phyloP scores from a whole-genome alignment of 2,329 filamentous ascomycete genomes.

The Scedosporium aurantiacum region DNA sequence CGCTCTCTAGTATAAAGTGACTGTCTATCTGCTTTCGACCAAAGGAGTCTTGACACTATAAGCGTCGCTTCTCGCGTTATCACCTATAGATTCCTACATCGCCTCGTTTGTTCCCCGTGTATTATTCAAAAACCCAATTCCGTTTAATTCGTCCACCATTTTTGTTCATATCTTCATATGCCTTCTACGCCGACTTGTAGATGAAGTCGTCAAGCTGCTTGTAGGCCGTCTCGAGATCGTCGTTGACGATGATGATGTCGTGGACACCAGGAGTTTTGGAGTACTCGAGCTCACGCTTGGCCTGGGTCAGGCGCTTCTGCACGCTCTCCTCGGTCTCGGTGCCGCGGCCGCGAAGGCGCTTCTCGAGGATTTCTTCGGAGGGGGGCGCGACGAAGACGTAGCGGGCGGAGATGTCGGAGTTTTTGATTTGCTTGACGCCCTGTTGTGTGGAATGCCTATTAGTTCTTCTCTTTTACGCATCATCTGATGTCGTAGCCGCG shows the following conservation, averaged over 20 bases:
- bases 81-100: not conserved
- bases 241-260: constrained; percentile 26
- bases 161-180: not conserved
- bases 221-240: constrained; percentile 38
- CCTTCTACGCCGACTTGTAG: constrained; percentile 16
- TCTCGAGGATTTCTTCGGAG: constrained; percentile 58
- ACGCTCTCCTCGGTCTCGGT: constrained; percentile 70
- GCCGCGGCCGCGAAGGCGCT: constrained; percentile 59
- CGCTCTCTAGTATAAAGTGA: not conserved
- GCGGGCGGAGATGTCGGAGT: constrained; percentile 59
- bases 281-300: constrained; percentile 63
- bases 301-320: constrained; percentile 58
- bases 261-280: constrained; percentile 50
- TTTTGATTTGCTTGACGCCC: constrained; percentile 87
- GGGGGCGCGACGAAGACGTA: constrained; percentile 83
- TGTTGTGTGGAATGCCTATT: constrained; percentile 7
- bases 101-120: not conserved
- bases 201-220: constrained; percentile 39
- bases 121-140: not conserved
- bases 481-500: not conserved
- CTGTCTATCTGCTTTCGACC: not conserved
- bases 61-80: not conserved
- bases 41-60: not conserved
- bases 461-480: not conserved
- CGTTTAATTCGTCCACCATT: not conserved